Base-by-base conservation (phyloP, 805 yeast genomes). In the Starmerella khaoyaiensis region DNA sequence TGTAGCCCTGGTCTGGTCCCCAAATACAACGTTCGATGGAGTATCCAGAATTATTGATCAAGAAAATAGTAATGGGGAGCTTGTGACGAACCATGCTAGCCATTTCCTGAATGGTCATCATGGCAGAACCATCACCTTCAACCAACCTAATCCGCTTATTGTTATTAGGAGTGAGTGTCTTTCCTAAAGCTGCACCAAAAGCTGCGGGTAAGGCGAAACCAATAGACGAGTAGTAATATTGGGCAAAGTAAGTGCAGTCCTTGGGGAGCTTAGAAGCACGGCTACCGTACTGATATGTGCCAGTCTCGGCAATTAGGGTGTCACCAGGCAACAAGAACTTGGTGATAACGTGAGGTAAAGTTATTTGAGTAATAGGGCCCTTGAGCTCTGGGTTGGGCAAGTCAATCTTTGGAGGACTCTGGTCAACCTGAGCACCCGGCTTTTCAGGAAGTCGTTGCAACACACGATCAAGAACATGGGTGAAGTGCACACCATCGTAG, bases 91-190 rank as follows among this genome's bases (percentile, higher is more conserved):
- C 56, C 52, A 70, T 72, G 2, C 81, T 67, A 1, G 82, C 71
- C 34, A 76, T 58, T 54, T 86, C 96, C 64, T 86, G 94, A 38
- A 79, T 65, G 4, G 95, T 83, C 94, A 86, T 80, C 62, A 82
- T 94, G 2, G 94, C 87, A 2, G 94, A 76, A 1, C 96, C 96
- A 56, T 86, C 96, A 39, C 96, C 95, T 63, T 80, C 84, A 14
- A 82, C 60, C 18, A 84, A 62, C 16, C 82, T 64, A 31, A 84
- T 65, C 50, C 93, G 69, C 22, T 75, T 68, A 31, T 51, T 45
- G 28, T 51, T 50, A 10, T 49, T 45, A 5, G 63, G 61, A 17
- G 39, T 42, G 32, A 42, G 23, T 17, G 25, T 32, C 29, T 49
- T 53, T 0, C 87, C 95, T 38, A 80, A 61, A 15, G 81, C 74